Base-by-base conservation (phyloP, 1,139 yeast genomes). In the Hansenula lynferdii region DNA sequence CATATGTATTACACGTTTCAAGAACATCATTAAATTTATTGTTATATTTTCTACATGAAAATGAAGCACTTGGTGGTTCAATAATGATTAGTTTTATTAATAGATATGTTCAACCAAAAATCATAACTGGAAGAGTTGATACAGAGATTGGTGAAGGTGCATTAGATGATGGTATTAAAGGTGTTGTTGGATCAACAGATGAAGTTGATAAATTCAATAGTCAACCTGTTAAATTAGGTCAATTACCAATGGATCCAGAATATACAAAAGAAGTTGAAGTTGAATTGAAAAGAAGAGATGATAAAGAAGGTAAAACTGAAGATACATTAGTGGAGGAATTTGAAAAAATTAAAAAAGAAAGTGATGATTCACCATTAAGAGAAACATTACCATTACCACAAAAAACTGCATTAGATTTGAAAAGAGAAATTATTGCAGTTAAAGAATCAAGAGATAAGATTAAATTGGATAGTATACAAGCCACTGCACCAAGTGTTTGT, bases 21-120 rank as follows among this genome's bases (percentile, higher is more conserved):
- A 81, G 85, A 47, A 89, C 97, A 1, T 79, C 96, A 5, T 72
- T 92, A 54, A 94, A 89, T 56, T 67, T 92, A 49, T 71, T 92
- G 49, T 68, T 94, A 38, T 86, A 86, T 58, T 92, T 89, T 52
- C 65, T 94, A 42, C 95, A 87, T 58, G 97, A 92, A 56, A 86
- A 87, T 56, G 97, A 89, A 61, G 85, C 86, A 8, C 82, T 82
- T 38, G 97, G 97, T 28, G 98, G 98, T 5, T 84, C 94, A 4
- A 75, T 90, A 34, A 70, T 90, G 40, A 86, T 92, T 40, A 71
- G 96, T 49, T 74, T 89, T 39, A 80, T 94, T 46, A 92, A 92
- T 63, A 92, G 89, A 62, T 80, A 87, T 57, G 70, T 94, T 50
- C 81, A 85, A 43, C 84, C 95, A 10, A 72, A 78, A 32, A 52